phyloP scores from a whole-genome alignment of 2,329 filamentous ascomycete genomes.

The Fusarium papillatum region DNA sequence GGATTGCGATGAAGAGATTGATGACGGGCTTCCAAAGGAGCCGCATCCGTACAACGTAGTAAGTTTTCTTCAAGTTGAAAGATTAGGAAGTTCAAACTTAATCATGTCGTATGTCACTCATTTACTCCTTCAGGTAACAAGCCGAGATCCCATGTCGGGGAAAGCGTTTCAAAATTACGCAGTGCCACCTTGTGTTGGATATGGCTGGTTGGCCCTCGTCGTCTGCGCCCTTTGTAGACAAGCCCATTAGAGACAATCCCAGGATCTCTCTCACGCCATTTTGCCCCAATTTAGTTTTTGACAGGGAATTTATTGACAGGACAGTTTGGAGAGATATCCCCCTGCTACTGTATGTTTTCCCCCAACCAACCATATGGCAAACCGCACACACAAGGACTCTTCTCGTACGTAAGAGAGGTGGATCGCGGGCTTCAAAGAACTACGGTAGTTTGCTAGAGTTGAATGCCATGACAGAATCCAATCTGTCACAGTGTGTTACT shows the following conservation, averaged over 20 bases:
- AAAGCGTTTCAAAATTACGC: neutral
- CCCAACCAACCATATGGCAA: neutral
- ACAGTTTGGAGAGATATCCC: neutral
- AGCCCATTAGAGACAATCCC: neutral
- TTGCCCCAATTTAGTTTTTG: neutral
- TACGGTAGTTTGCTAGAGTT: neutral
- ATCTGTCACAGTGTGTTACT: conserved; percentile 15
- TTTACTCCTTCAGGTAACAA: neutral
- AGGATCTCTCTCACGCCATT: conserved; percentile 7
- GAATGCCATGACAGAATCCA: conserved; percentile 17
- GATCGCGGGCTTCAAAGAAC: neutral
- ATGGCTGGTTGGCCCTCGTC: neutral
- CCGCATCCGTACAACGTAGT: neutral
- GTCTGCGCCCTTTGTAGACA: neutral
- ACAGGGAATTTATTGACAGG: neutral
- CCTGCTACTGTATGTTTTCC: neutral
- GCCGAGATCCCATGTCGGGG: neutral
- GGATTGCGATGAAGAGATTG: conserved; percentile 3
- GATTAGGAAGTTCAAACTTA: neutral
- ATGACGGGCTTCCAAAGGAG: neutral
- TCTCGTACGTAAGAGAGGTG: conserved; percentile 3
- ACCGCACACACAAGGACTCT: neutral
- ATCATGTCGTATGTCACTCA: neutral
- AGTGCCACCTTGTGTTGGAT: conserved; percentile 3
- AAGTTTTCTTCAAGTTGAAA: neutral